Evolutionary conservation across 2,329 filamentous ascomycete genomes (phyloP), one percentile per base, ranked within the genome.

Genomic region (Leptoxyphium fumago): DNA sequence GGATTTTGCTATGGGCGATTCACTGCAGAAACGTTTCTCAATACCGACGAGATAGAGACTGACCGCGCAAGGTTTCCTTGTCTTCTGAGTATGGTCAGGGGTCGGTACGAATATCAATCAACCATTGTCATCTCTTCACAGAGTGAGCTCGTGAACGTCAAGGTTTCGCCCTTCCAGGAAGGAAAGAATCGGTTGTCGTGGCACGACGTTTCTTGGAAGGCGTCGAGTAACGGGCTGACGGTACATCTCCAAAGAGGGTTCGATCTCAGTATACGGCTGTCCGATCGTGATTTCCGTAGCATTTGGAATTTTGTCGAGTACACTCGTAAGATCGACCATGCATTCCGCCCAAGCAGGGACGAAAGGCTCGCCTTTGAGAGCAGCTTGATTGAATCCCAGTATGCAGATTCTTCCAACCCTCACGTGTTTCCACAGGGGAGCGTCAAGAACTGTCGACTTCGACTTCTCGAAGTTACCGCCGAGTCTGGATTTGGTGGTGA

Each of bases 291-390:
- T 57, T 94, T 83, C 65, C 76, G 80, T 48, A 78, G 75, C 49
- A 64, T 94, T 10, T 88, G 81, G 77, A 82, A 78, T 53, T 85
- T 93, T 62, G 85, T 87, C 51, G 85, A 94, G 47, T 89, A 93
- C 59, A 84, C 82, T 21, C 75, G 74, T 50, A 85, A 83, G 54
- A 77, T 89, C 2, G 81, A 87, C 55, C 71, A 73, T 21, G 83
- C 77, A 42, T 69, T 94, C 38, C 77, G 77, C 30, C 77, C 79
- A 6, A 74, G 77, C 36, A 69, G 71, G 28, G 82, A 84, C 43
- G 88, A 95, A 63, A 69, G 69, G 2, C 63, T 82, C 45, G 70
- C 82, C 2, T 86, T 84, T 58, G 77, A 80, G 53, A 73, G 76
- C 7, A 78, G 75, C 1, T 66, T 94, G 8, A 76, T 77, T 39